Base-by-base conservation (phyloP, 345 rosid genomes). In the rapeseed (Brassica napus) region DNA sequence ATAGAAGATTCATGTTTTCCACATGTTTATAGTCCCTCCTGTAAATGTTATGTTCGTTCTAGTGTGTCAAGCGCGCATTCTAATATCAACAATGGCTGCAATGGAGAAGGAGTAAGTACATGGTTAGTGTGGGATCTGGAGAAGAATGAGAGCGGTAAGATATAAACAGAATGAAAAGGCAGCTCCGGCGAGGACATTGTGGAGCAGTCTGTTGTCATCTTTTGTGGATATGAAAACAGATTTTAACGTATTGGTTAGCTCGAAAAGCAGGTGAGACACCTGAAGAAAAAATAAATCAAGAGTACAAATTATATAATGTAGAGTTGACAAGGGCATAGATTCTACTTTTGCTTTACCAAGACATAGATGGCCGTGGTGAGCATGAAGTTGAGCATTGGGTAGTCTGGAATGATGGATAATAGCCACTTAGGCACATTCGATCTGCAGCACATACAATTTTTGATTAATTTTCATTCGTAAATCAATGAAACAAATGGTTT, bases 341-440 rank as follows among this genome's bases (percentile, higher is more conserved):
- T 66, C 23, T 8, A 35, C 31, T 24, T 37, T 37, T 8, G 44
- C 44, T 37, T 37, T 87, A 92, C 98, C 77, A 94, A 82, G 83
- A 92, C 73, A 69, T 94, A 92, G 52, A 94, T 89, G 67, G 97
- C 88, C 14, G 97, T 92, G 57, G 90, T 90, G 81, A 92, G 90
- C 97, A 92, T 88, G 86, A 94, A 94, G 84, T 94, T 94, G 60
- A 94, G 90, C 86, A 92, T 26, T 5, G 98, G 98, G 81, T 91
- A 91, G 72, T 85, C 97, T n/a, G 97, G 98, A 83, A 94, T 86
- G 47, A 94, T 16, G 57, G 88, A 88, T 78, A 92, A 87, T 75
- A 94, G 94, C 97, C 97, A 94, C 82, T 92, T 94, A 12, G 98
- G 88, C 18, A 85, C 3, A 74, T 90, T 84, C 0, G 97, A 91